Base-by-base conservation (phyloP, 805 yeast genomes). In the Candida broadrunensis region DNA sequence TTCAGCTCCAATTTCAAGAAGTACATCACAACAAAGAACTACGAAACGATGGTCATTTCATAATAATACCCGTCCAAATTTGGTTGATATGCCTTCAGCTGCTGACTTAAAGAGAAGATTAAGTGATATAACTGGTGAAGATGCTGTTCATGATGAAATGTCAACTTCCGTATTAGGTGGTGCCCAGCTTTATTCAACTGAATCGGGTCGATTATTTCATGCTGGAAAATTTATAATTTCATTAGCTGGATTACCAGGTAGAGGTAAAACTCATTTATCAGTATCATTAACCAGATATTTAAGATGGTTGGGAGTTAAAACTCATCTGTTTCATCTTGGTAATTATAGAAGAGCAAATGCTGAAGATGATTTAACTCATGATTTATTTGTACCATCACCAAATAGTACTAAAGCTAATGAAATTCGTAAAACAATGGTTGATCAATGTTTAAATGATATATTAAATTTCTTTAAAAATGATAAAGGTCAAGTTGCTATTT, bases 271-370 rank as follows among this genome's bases (percentile, higher is more conserved):
- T 1, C 88, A 89, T 58, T 72, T 91, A 37, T 85, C 97, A 5
- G 97, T 91, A 30, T 83, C 96, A 12, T 73, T 93, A 48, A 88
- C 97, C 3, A 77, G 99, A 43, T 93, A 90, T 61, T 71, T 95
- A 50, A 77, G 97, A 53, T 93, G 99, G 99, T 70, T 93, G 34
- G 99, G 99, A 4, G 98, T 93, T 16, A 83, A 86, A 55, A 83
- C 97, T 1, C 90, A 88, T 52, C 80, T 88, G 21, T 91, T 88
- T 67, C 98, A 91, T 63, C 77, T 90, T 45, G 93, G 97, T 18
- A 95, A 93, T 60, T 91, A 90, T 57, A 77, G 97, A 53, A 76
- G 97, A 47, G 58, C 60, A 15, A 60, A 50, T 44, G 71, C 76
- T 13, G 73, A 70, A 39, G 72, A 72, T 41, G 77, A 63, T 39